phyloP scores from a whole-genome alignment of 2,329 filamentous ascomycete species.

The Teratosphaeria zuluensis region DNA sequence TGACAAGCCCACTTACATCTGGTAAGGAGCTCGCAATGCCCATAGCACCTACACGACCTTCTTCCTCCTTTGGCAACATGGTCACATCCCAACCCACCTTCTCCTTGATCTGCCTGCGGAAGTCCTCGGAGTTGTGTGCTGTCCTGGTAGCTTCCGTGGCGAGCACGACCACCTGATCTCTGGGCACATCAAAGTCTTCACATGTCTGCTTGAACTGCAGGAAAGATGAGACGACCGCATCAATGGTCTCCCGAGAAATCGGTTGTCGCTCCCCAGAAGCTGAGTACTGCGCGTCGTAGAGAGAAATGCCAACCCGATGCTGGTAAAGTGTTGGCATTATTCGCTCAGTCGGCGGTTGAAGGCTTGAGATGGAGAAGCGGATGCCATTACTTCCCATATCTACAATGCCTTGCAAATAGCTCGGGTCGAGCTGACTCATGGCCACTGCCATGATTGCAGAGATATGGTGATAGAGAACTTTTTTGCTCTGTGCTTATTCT shows the following conservation, averaged over 20 bases:
- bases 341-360: constrained; percentile 61
- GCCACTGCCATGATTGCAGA: neutral
- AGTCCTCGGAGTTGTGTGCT: constrained; percentile 61
- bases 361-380: constrained; percentile 78
- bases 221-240: constrained; percentile 56
- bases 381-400: constrained; percentile 67
- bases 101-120: constrained; percentile 54
- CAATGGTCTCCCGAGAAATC: constrained; percentile 51
- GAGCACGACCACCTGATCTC: constrained; percentile 60
- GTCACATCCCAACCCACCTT: constrained; percentile 59
- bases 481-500: neutral
- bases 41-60: constrained; percentile 73
- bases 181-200: constrained; percentile 56
- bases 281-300: constrained; percentile 65
- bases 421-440: neutral
- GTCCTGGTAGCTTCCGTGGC: constrained; percentile 85
- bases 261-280: constrained; percentile 35
- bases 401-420: constrained; percentile 23
- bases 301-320: constrained; percentile 68
- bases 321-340: constrained; percentile 69
- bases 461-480: neutral
- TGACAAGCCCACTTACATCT: constrained; percentile 65
- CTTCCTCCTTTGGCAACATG: constrained; percentile 67
- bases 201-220: constrained; percentile 64
- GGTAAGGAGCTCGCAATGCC: constrained; percentile 69